phyloP scores from a whole-genome alignment of 31 red algal genomes.

The Asparagopsis taxiformis region DNA sequence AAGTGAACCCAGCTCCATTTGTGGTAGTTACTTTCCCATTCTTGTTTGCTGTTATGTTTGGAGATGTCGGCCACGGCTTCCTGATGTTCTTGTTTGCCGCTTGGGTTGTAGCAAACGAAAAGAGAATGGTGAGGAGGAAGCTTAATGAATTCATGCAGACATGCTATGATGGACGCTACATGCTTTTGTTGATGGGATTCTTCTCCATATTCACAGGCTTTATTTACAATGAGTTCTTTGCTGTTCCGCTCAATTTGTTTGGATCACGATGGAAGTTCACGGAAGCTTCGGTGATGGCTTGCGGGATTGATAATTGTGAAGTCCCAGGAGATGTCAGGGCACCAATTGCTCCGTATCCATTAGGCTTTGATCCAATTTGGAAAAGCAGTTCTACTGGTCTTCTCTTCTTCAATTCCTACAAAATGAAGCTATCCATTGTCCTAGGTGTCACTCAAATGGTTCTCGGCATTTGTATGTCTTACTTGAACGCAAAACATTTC shows the following conservation, averaged over 20 bases:
- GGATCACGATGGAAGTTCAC: constrained; percentile 88
- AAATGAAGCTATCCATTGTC: constrained; percentile 97
- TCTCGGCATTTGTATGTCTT: constrained; percentile 91
- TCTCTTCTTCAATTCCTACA: constrained; percentile 96
- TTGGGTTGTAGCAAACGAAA: constrained; percentile 74
- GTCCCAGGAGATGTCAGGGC: constrained; percentile 56
- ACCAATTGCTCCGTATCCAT: constrained; percentile 78
- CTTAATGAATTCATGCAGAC: constrained; percentile 87
- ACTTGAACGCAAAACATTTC: constrained; percentile 76
- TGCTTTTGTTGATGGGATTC: constrained; percentile 93
- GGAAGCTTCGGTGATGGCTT: constrained; percentile 69
- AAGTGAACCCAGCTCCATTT: constrained; percentile 97
- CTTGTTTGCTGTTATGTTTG: constrained; percentile 98
- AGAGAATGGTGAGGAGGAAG: constrained; percentile 62
- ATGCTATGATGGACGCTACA: constrained; percentile 91
- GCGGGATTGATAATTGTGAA: constrained; percentile 91
- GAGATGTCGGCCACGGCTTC: constrained; percentile 92
- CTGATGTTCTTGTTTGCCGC: constrained; percentile 85
- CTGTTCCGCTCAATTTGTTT: constrained; percentile 85
- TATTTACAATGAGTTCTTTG: constrained; percentile 96
- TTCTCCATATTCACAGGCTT: constrained; percentile 98
- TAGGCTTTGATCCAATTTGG: constrained; percentile 97
- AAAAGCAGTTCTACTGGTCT: constrained; percentile 74
- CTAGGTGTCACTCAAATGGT: constrained; percentile 94
- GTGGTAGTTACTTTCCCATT: constrained; percentile 92